Evolutionary conservation across 345 rosid genomes (phyloP).

Genomic region (Aethionema arabicum): DNA sequence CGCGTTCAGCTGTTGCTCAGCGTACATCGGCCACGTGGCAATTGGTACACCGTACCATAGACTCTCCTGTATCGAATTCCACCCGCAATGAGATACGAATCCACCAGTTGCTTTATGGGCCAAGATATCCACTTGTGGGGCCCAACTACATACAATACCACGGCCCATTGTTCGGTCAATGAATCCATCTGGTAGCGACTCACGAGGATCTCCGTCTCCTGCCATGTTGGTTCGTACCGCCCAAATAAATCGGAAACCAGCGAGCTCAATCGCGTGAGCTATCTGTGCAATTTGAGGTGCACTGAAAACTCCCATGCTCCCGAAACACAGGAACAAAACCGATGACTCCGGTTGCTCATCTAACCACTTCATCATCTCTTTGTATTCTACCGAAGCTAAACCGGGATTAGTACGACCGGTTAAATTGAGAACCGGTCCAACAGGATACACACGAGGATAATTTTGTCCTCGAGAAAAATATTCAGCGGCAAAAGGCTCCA

Average conservation of each 20-base stretch:
- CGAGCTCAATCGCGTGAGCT: constrained; percentile 48
- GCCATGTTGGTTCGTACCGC: constrained; percentile 32
- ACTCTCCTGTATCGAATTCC: constrained; percentile 56
- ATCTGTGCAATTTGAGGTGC: constrained; percentile 47
- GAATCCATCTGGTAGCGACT: constrained; percentile 53
- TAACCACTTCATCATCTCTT: constrained; percentile 46
- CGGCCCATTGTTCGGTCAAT: constrained; percentile 40
- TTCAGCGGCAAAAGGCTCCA: constrained; percentile 38
- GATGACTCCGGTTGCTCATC: constrained; percentile 47
- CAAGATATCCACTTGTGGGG: constrained; percentile 50
- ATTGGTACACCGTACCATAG: constrained; percentile 52
- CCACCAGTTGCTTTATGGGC: constrained; percentile 52
- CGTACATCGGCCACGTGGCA: constrained; percentile 55
- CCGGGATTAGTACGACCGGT: constrained; percentile 24
- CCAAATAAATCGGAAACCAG: constrained; percentile 52
- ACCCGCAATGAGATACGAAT: constrained; percentile 69
- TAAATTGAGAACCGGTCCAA: constrained; percentile 52
- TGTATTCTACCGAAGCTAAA: not conserved
- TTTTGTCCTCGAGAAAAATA: constrained; percentile 14
- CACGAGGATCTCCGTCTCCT: constrained; percentile 33
- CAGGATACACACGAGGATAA: constrained; percentile 37
- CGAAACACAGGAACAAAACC: constrained; percentile 66
- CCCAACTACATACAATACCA: constrained; percentile 59
- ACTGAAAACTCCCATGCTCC: constrained; percentile 57
- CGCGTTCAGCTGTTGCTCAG: constrained; percentile 54